Conservation (phyloP, 1,284 basidiomycete species). For the Vanrija sp. region DNA sequence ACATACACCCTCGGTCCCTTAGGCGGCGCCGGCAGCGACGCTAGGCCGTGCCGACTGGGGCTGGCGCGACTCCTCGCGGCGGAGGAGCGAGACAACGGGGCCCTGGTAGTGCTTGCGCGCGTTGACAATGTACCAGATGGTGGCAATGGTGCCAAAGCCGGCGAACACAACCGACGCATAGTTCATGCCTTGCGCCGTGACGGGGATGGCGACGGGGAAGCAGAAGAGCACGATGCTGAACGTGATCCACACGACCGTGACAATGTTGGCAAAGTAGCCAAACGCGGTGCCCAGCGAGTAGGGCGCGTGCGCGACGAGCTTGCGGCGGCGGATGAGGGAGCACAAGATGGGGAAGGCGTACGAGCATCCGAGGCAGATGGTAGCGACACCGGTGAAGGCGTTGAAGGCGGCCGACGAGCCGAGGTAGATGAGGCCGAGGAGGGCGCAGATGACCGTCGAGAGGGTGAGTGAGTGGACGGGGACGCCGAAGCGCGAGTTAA, state of each 20-base stretch:
- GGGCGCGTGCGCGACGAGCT: constrained; percentile 33
- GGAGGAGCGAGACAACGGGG: constrained; percentile 8
- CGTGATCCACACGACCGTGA: background rate
- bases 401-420: constrained; percentile 45
- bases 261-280: constrained; percentile 25
- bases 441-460: constrained; percentile 45
- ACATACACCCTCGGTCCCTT: no score
- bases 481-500: constrained; percentile 44
- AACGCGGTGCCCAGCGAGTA: constrained; percentile 27
- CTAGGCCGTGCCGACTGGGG: no score
- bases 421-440: constrained; percentile 49
- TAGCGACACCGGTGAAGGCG: constrained; percentile 42
- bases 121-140: constrained; percentile 56
- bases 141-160: constrained; percentile 56
- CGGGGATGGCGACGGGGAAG: constrained; percentile 18
- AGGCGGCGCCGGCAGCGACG: no score
- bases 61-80: no score
- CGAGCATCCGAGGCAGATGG: constrained; percentile 33
- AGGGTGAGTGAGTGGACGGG: constrained; percentile 49
- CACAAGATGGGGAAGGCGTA: constrained; percentile 47
- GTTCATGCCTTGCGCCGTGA: constrained; percentile 24
- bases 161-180: constrained; percentile 61
- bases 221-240: background rate
- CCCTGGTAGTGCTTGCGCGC: constrained; percentile 34
- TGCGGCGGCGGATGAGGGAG: constrained; percentile 38